Conservation (phyloP, 768 basidiomycete species). For the Lactifluus volemus region DNA sequence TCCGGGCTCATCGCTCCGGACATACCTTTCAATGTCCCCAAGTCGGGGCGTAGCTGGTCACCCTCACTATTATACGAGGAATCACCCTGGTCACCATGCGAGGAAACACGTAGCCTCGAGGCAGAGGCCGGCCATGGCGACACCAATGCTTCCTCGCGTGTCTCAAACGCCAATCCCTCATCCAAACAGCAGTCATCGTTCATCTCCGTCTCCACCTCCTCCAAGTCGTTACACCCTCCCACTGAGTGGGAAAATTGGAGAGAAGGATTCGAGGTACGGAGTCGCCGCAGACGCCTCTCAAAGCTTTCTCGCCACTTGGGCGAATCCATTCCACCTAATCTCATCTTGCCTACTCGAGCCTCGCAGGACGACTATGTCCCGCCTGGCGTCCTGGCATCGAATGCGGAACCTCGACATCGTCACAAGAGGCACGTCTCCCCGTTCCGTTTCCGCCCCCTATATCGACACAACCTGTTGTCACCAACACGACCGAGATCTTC, state of each 20-base stretch:
- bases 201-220: constrained; percentile 3
- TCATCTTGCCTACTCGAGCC: background rate
- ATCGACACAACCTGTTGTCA: background rate
- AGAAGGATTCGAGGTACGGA: background rate
- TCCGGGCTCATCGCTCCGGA: background rate
- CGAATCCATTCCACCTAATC: constrained; percentile 10
- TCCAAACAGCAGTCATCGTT: constrained; percentile 2
- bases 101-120: background rate
- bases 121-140: background rate
- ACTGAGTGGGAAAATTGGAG: constrained; percentile 3
- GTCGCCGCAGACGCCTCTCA: constrained; percentile 15
- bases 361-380: background rate
- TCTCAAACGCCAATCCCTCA: background rate
- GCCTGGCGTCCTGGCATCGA: background rate
- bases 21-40: no score
- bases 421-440: background rate
- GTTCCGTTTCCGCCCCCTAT: background rate
- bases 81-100: no score
- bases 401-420: background rate
- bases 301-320: constrained; percentile 14
- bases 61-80: background rate
- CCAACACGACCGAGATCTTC: background rate
- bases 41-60: background rate
- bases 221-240: background rate
- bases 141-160: background rate